Conservation (phyloP, 768 basidiomycete species). For the Termitomyces sp. region DNA sequence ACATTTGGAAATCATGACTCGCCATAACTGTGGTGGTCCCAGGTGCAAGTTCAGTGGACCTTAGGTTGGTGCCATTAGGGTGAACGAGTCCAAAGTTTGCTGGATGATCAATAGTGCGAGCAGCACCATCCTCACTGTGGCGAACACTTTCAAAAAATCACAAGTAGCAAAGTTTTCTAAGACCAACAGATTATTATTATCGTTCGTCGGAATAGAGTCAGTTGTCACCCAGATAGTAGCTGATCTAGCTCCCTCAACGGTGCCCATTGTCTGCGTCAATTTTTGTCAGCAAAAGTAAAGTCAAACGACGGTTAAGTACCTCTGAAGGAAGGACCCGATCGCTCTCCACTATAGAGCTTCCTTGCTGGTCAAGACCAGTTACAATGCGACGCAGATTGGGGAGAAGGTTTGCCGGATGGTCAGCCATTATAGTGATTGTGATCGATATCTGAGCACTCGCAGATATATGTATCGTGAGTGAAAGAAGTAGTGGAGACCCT, state of each 20-base stretch:
- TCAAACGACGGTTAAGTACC: conserved; percentile 14
- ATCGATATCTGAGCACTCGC: neutral
- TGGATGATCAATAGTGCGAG: conserved; percentile 33
- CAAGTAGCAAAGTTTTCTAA: neutral
- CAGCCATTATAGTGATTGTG: conserved; percentile 21
- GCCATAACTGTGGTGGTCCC: conserved; percentile 50
- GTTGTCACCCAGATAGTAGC: conserved; percentile 47
- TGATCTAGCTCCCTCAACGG: conserved; percentile 31
- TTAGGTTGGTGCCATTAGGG: conserved; percentile 42
- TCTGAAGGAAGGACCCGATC: conserved; percentile 28
- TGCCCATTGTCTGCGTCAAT: conserved; percentile 26
- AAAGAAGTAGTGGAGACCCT: neutral
- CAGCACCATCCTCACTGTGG: conserved; percentile 53
- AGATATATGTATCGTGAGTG: neutral
- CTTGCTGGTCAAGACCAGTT: conserved; percentile 42
- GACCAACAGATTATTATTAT: conserved; percentile 46
- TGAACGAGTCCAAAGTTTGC: conserved; percentile 41
- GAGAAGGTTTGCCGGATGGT: conserved; percentile 19
- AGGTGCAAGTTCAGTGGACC: conserved; percentile 54
- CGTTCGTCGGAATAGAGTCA: conserved; percentile 46
- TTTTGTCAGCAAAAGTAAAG: neutral
- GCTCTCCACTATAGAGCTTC: conserved; percentile 36
- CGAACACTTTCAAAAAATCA: neutral
- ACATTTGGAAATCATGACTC: conserved; percentile 8
- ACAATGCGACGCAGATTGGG: conserved; percentile 48